Conservation (phyloP, 805 yeast genomes). For the Wickerhamiella bombiphila region DNA sequence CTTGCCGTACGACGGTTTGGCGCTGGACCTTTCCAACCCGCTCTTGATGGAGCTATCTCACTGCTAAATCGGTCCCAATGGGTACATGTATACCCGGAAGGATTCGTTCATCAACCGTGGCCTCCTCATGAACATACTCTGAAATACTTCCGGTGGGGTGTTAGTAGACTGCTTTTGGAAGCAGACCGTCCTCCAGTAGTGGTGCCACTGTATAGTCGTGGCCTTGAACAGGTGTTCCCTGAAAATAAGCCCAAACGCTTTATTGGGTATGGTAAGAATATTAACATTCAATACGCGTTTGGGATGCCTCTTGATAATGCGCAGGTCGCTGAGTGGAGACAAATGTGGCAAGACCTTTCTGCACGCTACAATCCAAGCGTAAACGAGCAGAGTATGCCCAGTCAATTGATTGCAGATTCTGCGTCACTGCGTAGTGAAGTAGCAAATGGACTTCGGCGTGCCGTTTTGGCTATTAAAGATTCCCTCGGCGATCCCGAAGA, state of each 20-base stretch:
- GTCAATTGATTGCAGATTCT: constrained; percentile 30
- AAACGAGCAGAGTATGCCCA: neutral
- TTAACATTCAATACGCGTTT: constrained; percentile 50
- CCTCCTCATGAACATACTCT: constrained; percentile 73
- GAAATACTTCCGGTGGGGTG: constrained; percentile 95
- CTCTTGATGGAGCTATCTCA: constrained; percentile 74
- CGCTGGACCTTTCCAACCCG: constrained; percentile 81
- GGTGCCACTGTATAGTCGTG: constrained; percentile 72
- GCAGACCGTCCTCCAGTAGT: constrained; percentile 71
- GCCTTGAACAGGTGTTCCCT: constrained; percentile 77
- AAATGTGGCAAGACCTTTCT: constrained; percentile 54
- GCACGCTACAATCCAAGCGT: constrained; percentile 31
- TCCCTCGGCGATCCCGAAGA: constrained; percentile 29
- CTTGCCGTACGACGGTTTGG: constrained; percentile 80
- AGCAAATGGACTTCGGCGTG: constrained; percentile 51
- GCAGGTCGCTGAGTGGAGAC: constrained; percentile 44
- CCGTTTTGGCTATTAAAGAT: constrained; percentile 28
- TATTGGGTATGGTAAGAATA: constrained; percentile 49
- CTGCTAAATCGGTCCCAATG: constrained; percentile 38
- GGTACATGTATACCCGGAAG: constrained; percentile 94
- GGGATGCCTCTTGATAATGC: constrained; percentile 58
- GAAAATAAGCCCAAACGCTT: constrained; percentile 45
- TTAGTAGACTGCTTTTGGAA: constrained; percentile 69
- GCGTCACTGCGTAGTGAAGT: constrained; percentile 51
- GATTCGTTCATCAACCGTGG: constrained; percentile 68